Base-by-base conservation (phyloP, 2,329 filamentous ascomycete species). In the Colletotrichum navitas region DNA sequence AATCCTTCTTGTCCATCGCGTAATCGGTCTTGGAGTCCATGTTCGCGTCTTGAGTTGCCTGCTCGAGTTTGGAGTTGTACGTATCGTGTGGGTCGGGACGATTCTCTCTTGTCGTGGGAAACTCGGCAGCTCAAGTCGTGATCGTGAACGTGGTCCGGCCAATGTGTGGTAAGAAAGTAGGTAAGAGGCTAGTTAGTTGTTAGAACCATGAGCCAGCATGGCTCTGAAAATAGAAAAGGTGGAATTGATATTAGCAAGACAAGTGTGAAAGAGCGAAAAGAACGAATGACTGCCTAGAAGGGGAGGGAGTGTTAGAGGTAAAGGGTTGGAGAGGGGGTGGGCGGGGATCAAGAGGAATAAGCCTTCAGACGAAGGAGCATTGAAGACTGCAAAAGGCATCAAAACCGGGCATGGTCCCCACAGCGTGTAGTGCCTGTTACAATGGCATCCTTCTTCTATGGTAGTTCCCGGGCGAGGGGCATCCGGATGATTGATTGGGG, bases 201-300 rank as follows among this genome's bases (percentile, higher is more conserved):
- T 55, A 36, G 52, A 55, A 55, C 59, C 59, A 62, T 49, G 59
- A 49, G 59, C 59, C 59, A 62, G 59, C 59, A 62, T 62, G 59
- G 59, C 59, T 39, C 45, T 14, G 56, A 47, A 49, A 47, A 49
- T 34, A 36, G 41, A 36, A 36, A 11, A 21, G 24, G 29, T 26
- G 8, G 18, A 49, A 24, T 29, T 29, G 16, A 18, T 24, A 34
- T 55, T 47, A 21, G 45, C 21, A 47, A 24, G 11, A 2, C 52
- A 39, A 36, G 32, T 16, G 32, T 14, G 14, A 55, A 36, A 36
- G 21, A 5, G 16, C 32, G 52, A 55, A 55, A 36, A 55, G 52
- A 36, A 36, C 52, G 52, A 55, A 24, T 34, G 52, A n/a, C 32
- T 34, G 32, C 7, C 21, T 24, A 24, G 10, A 36, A 36, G 32